phyloP scores from a whole-genome alignment of 2,329 filamentous ascomycete species.

The Metarhizium brunneum region DNA sequence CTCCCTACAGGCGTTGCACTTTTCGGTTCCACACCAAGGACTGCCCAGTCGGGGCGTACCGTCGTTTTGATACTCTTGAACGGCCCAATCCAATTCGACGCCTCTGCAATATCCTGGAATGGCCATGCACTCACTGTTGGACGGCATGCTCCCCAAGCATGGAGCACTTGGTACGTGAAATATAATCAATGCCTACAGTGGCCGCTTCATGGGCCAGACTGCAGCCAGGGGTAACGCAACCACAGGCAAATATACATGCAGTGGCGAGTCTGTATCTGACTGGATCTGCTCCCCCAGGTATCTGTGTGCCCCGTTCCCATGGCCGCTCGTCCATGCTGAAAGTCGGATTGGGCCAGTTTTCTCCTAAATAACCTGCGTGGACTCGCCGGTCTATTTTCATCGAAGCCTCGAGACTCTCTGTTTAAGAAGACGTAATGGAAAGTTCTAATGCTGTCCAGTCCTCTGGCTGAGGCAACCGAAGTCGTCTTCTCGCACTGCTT shows the following conservation, averaged over 20 bases:
- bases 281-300: not conserved
- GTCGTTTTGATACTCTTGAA: not conserved
- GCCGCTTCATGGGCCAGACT: not conserved
- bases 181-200: not conserved
- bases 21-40: not conserved
- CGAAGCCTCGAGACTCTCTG: not conserved
- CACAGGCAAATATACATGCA: not conserved
- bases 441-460: not conserved
- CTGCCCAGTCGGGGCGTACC: not conserved
- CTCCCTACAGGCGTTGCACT: not conserved
- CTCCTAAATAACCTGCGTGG: constrained; percentile 2
- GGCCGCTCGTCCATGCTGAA: not conserved
- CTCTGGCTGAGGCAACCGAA: too few species aligned
- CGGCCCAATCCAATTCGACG: not conserved
- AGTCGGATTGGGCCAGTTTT: not conserved
- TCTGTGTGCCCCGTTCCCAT: not conserved
- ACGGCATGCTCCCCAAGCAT: not conserved
- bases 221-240: not conserved
- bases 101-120: not conserved
- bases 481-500: not conserved
- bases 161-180: not conserved
- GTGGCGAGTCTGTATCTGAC: not conserved
- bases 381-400: not conserved
- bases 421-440: too few species aligned
- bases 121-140: not conserved